Base-by-base conservation (phyloP, 805 yeast genomes). In the Metschnikowia kunwiensis region DNA sequence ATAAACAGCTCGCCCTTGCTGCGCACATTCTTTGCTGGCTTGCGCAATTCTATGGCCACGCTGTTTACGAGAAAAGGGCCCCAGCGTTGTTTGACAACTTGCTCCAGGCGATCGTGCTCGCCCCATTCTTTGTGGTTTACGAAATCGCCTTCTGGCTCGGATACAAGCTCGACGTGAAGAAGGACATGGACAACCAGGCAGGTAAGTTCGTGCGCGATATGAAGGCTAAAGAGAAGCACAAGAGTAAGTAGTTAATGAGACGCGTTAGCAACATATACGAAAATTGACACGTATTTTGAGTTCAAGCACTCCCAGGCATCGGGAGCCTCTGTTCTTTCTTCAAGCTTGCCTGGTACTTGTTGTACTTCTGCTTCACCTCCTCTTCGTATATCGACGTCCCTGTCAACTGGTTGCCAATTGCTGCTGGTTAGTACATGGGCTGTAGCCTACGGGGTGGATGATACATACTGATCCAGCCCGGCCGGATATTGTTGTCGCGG, bases 21-120 rank as follows among this genome's bases (percentile, higher is more conserved):
- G 48, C 75, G 12, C 84, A 82, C 55, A 55, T 72, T 0, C 24
- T 63, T 2, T 65, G 84, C 7, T 91, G 98, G 97, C 51, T 78
- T 11, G 78, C 77, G 5, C 97, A 93, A 53, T 88, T 91, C 58
- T 68, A 82, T 32, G 96, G 97, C 4, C 97, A 93, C 55, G 91
- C 84, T 1, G 68, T 74, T 8, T 85, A 78, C 53, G 98, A 91
- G 55, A 72, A 70, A 42, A 70, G 86, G 27, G 84, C 88, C 0
- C 98, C 98, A 0, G 96, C 97, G 0, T 60, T 91, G 34, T 57
- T 86, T 26, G 96, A 89, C 51, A 89, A 82, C 54, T 64, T 87
- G 29, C 63, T 81, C 5, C 97, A 88, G 54, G 93, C 97, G 4
- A 57, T 91, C 13, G 87, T 91, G 0, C 66, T 89, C 44, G 97